A percentile compares a stretch with the other conserved stretches of the same genome.
These are phyloP conservation scores for Candida adriatica DNA, from an alignment of 805 yeast species.

Conservation along the genomic window DNA sequence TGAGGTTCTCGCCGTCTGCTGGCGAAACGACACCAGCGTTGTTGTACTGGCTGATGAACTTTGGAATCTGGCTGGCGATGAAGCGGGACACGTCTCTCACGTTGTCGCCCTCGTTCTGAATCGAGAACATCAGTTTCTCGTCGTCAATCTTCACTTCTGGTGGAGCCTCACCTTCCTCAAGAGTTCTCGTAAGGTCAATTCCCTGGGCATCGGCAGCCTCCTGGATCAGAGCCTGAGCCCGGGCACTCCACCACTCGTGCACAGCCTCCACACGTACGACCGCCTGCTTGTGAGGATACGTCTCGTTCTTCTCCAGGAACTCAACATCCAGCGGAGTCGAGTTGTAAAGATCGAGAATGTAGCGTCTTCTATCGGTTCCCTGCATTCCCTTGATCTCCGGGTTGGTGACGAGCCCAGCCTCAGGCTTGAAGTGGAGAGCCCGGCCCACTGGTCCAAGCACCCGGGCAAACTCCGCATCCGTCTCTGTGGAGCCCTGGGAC, in stretches of 20 bases:
- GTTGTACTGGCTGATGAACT: slow-evolving; percentile 42
- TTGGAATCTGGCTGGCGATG: slow-evolving; percentile 51
- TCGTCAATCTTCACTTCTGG: slow-evolving; percentile 48
- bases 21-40: slow-evolving; percentile 51
- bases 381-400: slow-evolving; percentile 77
- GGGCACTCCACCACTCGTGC: slow-evolving; percentile 80
- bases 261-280: slow-evolving; percentile 83
- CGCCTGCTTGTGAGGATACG: slow-evolving; percentile 77
- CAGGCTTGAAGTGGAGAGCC: slow-evolving; percentile 72
- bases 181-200: slow-evolving; percentile 15
- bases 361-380: slow-evolving; percentile 82
- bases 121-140: slow-evolving; percentile 36
- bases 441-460: slow-evolving; percentile 58
- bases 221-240: slow-evolving; percentile 37
- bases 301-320: slow-evolving; percentile 53
- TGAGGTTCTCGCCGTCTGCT: slow-evolving; percentile 73
- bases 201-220: slow-evolving; percentile 28
- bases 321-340: slow-evolving; percentile 79
- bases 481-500: slow-evolving; percentile 41
- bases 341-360: slow-evolving; percentile 77
- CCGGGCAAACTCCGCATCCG: slow-evolving; percentile 46
- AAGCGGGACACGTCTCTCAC: slow-evolving; percentile 67
- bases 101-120: slow-evolving; percentile 31
- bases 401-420: slow-evolving; percentile 52
- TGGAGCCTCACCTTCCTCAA: slow-evolving; percentile 31